Percentiles rank a stretch among this genome's conserved stretches.
Evolutionary conservation across 2,329 filamentous ascomycete species (phyloP).

Genomic region (Aspergillus phoenicis): DNA sequence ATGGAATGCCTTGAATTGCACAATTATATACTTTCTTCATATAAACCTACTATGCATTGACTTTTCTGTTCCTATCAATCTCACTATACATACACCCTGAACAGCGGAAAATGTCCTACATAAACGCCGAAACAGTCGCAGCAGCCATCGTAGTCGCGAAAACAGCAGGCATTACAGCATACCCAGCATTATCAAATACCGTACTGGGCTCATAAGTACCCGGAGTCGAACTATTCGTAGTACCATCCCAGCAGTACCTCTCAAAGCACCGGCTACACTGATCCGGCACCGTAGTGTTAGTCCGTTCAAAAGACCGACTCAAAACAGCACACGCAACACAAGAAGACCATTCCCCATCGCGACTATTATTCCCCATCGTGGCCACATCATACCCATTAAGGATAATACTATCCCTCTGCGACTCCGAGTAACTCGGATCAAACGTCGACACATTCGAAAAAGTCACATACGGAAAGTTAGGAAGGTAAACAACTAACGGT

Average conservation of each 20-base stretch:
- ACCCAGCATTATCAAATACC: neutral
- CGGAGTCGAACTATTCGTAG: constrained; percentile 44
- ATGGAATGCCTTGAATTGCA: neutral
- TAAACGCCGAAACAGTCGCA: neutral
- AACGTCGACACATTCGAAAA: constrained; percentile 79
- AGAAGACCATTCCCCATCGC: constrained; percentile 70
- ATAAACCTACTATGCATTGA: no score
- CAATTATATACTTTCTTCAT: neutral
- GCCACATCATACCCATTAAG: constrained; percentile 81
- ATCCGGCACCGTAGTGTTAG: constrained; percentile 65
- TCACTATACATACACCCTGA: neutral
- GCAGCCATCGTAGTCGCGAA: neutral
- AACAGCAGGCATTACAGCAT: neutral
- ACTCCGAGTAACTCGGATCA: constrained; percentile 62
- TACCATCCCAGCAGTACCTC: constrained; percentile 90
- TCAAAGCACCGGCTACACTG: constrained; percentile 73
- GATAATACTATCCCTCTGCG: constrained; percentile 74
- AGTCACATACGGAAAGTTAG: constrained; percentile 78
- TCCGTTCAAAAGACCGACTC: constrained; percentile 70
- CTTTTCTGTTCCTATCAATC: no score
- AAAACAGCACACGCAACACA: constrained; percentile 86
- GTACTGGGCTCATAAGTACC: constrained; percentile 46
- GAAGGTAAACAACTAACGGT: constrained; percentile 82
- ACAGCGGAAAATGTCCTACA: neutral
- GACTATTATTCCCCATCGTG: constrained; percentile 75